phyloP scores from a whole-genome alignment of 202 grass and related monocot species.

The Setaria viridis region DNA sequence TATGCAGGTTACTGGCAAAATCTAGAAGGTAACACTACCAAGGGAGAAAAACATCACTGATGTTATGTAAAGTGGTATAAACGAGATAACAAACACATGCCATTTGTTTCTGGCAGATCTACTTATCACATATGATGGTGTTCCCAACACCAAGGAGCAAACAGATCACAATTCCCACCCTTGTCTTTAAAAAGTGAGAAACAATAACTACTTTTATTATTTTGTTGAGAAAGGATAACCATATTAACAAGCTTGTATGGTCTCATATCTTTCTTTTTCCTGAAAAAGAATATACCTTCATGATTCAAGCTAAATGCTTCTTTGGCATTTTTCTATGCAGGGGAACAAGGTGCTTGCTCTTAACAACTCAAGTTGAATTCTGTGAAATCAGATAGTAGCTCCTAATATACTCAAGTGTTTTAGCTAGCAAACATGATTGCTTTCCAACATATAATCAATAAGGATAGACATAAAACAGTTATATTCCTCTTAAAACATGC shows the following conservation, averaged over 20 bases:
- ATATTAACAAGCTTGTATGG: conserved; percentile 15
- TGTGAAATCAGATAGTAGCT: conserved; percentile 12
- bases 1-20: conserved; percentile 32
- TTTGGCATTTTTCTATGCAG: conserved; percentile 24
- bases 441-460: background rate
- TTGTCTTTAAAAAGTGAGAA: conserved; percentile 30
- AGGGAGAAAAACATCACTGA: conserved; percentile 19
- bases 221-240: background rate
- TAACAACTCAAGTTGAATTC: conserved; percentile 13
- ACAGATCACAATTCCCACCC: background rate
- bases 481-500: background rate
- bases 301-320: conserved; percentile 14
- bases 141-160: conserved; percentile 27
- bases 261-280: background rate
- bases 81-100: conserved; percentile 5
- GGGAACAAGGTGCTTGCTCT: background rate
- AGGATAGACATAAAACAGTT: background rate
- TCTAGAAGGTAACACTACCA: conserved; percentile 24
- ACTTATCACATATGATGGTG: conserved; percentile 25
- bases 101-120: conserved; percentile 4
- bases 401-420: conserved; percentile 12
- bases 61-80: conserved; percentile 4
- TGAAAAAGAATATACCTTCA: background rate
- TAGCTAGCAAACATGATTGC: conserved; percentile 32
- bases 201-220: background rate